phyloP scores from a whole-genome alignment of 2,329 filamentous ascomycete species.

The Diaporthe helianthi region DNA sequence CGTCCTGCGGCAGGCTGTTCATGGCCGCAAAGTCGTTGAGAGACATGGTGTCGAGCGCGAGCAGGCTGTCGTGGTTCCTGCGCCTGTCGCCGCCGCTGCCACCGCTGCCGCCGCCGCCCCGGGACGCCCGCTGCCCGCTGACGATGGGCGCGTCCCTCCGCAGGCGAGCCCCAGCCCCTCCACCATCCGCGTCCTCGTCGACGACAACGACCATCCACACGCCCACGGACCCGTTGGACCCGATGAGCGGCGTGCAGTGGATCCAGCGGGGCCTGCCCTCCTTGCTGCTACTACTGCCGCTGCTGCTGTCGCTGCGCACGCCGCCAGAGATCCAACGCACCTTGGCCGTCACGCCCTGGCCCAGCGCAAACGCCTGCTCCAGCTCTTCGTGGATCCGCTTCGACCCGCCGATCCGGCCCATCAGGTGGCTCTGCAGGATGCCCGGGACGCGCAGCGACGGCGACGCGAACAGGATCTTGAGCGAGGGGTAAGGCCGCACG shows the following conservation, averaged over 20 bases:
- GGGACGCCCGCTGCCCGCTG: conserved; percentile 1
- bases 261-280: conserved; percentile 75
- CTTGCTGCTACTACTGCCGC: conserved; percentile 10
- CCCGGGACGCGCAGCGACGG: conserved; percentile 71
- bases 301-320: conserved; percentile 17
- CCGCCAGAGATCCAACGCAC: conserved; percentile 69
- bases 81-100: neutral
- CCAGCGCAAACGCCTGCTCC: conserved; percentile 67
- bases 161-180: neutral
- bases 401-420: conserved; percentile 60
- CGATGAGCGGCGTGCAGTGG: conserved; percentile 76
- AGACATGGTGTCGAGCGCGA: conserved; percentile 22
- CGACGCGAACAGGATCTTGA: conserved; percentile 73
- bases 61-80: neutral
- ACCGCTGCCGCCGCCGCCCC: too few relatives aligned
- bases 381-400: conserved; percentile 56
- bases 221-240: conserved; percentile 70
- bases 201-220: conserved; percentile 82
- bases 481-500: conserved; percentile 68
- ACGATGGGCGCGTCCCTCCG: conserved; percentile 1
- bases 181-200: conserved; percentile 59
- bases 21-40: conserved; percentile 22
- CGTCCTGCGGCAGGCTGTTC: conserved; percentile 26
- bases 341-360: conserved; percentile 76
- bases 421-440: conserved; percentile 67